Percentiles rank a stretch among this genome's conserved stretches.
Evolutionary conservation across 495 filamentous ascomycete species (phyloP).

Genomic region (Neohortaea acidophila): DNA sequence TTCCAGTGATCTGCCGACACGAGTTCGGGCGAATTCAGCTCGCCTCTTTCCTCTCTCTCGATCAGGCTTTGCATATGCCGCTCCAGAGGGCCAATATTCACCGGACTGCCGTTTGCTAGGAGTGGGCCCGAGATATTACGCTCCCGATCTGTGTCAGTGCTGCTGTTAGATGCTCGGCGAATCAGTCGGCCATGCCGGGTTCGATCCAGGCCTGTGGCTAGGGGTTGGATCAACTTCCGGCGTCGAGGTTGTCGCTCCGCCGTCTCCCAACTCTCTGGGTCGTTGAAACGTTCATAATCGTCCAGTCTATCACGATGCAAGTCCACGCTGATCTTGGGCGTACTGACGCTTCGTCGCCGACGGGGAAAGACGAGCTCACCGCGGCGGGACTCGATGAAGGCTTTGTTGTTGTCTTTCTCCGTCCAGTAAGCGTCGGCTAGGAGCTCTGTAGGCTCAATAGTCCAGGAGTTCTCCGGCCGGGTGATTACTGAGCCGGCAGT

Average conservation of each 20-base stretch:
- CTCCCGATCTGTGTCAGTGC: too few relatives aligned
- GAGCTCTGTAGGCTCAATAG: constrained; percentile 59
- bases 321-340: constrained; percentile 6
- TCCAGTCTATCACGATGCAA: neutral
- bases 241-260: neutral
- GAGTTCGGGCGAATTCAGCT: constrained; percentile 10
- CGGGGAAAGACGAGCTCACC: constrained; percentile 53
- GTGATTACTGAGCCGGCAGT: constrained; percentile 12
- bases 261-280: neutral
- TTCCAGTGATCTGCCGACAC: constrained; percentile 29
- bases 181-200: neutral
- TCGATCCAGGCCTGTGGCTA: neutral
- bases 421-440: constrained; percentile 77
- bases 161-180: constrained; percentile 7
- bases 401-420: constrained; percentile 60
- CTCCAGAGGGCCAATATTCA: constrained; percentile 41
- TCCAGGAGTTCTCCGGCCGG: constrained; percentile 45
- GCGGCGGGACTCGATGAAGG: constrained; percentile 54
- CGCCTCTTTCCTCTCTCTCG: constrained; percentile 10
- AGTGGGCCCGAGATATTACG: too few relatives aligned
- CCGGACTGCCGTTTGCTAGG: constrained; percentile 4
- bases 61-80: constrained; percentile 47
- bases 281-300: constrained; percentile 24
- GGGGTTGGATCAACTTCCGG: neutral
- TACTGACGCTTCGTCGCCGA: constrained; percentile 22